phyloP scores from a whole-genome alignment of 1,139 yeast genomes.

The Geotrichum restrictum region DNA sequence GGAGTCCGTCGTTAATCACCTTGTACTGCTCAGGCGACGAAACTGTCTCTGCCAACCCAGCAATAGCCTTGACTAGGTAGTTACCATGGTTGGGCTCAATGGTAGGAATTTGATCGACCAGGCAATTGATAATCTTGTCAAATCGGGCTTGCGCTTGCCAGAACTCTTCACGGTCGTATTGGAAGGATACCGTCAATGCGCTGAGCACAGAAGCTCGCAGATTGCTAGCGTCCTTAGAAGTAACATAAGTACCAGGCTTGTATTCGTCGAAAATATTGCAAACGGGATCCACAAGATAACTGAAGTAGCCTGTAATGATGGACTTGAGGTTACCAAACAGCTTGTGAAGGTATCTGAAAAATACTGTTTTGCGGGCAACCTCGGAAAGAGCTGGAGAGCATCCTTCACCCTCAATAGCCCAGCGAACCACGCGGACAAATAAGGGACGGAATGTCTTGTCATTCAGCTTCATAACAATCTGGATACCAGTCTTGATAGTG shows the following conservation, averaged over 20 bases:
- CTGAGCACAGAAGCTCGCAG: conserved; percentile 67
- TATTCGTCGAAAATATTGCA: conserved; percentile 45
- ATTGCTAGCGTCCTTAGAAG: conserved; percentile 40
- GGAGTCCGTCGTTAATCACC: conserved; percentile 52
- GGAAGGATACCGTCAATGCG: conserved; percentile 73
- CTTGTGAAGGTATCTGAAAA: conserved; percentile 82
- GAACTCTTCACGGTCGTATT: conserved; percentile 86
- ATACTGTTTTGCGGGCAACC: conserved; percentile 45
- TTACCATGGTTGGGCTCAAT: conserved; percentile 58
- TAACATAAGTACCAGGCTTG: conserved; percentile 16
- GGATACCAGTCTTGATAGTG: conserved; percentile 68
- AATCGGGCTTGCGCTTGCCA: conserved; percentile 89
- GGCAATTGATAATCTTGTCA: conserved; percentile 58
- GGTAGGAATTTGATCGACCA: conserved; percentile 61
- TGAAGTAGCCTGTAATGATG: conserved; percentile 81
- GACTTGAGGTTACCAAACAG: conserved; percentile 80
- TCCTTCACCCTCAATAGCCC: conserved; percentile 88
- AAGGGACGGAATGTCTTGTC: conserved; percentile 91
- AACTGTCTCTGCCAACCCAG: conserved; percentile 68
- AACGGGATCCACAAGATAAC: conserved; percentile 76
- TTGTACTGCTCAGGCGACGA: conserved; percentile 77
- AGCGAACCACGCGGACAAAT: conserved; percentile 80
- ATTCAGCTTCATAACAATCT: conserved; percentile 81
- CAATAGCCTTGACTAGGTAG: conserved; percentile 72
- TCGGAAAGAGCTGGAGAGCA: conserved; percentile 42